These are phyloP conservation scores for Colletotrichum truncatum DNA, from an alignment of 2,329 filamentous ascomycete genomes.

Conservation along the genomic window DNA sequence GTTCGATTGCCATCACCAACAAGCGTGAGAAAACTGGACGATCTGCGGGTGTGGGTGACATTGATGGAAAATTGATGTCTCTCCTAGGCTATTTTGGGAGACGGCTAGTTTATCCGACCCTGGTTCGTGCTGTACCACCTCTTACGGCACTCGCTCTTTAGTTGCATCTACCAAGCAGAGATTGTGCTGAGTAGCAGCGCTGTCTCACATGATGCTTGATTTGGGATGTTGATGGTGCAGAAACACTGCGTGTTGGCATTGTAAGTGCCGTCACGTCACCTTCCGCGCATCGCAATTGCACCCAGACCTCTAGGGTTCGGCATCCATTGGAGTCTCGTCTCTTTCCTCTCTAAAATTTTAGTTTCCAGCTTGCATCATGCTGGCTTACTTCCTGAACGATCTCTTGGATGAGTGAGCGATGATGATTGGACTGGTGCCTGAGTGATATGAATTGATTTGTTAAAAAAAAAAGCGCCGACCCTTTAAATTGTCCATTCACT, in stretches of 20 bases:
- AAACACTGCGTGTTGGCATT: background rate
- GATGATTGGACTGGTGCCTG: no score
- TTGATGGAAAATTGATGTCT: background rate
- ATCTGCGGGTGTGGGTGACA: background rate
- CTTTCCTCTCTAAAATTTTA: no score
- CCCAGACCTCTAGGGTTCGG: background rate
- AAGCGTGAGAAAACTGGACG: no score
- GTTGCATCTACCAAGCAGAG: background rate
- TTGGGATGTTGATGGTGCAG: background rate
- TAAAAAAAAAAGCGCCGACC: no score
- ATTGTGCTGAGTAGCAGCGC: background rate
- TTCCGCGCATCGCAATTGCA: background rate
- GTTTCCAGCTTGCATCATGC: no score
- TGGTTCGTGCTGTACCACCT: background rate
- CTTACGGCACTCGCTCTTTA: background rate
- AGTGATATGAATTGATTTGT: no score
- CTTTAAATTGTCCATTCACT: no score
- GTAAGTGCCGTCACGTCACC: background rate
- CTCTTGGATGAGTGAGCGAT: no score
- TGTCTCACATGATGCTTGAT: background rate
- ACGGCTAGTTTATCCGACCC: background rate
- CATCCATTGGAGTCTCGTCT: no score
- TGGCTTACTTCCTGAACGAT: no score
- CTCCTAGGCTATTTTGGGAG: background rate
- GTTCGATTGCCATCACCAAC: no score